Conservation (phyloP, 2,329 filamentous ascomycete genomes). For the Orbilia blumenaviensis region DNA sequence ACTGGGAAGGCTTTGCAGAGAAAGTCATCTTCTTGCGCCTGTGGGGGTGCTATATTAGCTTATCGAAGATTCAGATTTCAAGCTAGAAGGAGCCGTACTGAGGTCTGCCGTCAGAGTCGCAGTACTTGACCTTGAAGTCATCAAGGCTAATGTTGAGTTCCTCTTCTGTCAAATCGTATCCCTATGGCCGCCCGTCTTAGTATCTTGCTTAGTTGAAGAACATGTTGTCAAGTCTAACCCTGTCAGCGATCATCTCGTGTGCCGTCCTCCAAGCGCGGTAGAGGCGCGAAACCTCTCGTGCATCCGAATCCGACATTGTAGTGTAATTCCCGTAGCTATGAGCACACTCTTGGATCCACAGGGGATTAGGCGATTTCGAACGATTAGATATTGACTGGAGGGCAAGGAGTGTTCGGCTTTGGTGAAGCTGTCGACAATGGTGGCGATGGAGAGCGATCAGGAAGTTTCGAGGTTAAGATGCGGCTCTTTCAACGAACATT, state of each 20-base stretch:
- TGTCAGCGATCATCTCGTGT: slow-evolving; percentile 92
- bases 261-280: slow-evolving; percentile 95
- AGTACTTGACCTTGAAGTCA: slow-evolving; percentile 78
- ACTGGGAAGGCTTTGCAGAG: slow-evolving; percentile 81
- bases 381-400: not conserved
- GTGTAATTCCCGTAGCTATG: not conserved
- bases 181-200: slow-evolving; percentile 66
- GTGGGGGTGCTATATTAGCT: slow-evolving; percentile 54
- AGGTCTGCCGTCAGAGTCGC: slow-evolving; percentile 75
- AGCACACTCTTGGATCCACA: not conserved
- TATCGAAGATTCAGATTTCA: not conserved
- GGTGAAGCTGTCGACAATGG: not conserved
- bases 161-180: slow-evolving; percentile 89
- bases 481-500: slow-evolving; percentile 11
- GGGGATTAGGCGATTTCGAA: not conserved
- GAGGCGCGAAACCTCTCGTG: slow-evolving; percentile 70
- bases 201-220: slow-evolving; percentile 37
- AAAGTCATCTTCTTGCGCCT: slow-evolving; percentile 88
- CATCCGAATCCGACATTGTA: slow-evolving; percentile 58
- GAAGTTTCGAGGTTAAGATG: slow-evolving; percentile 21
- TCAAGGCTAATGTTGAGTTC: slow-evolving; percentile 87
- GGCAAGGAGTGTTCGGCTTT: not conserved
- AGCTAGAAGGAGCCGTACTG: slow-evolving; percentile 69
- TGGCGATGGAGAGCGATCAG: slow-evolving; percentile 1
- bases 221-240: slow-evolving; percentile 69